Evolutionary conservation across 179 eudicot genomes (phyloP), one percentile per base, ranked within the genome.

Genomic region (Dionaea muscipula): DNA sequence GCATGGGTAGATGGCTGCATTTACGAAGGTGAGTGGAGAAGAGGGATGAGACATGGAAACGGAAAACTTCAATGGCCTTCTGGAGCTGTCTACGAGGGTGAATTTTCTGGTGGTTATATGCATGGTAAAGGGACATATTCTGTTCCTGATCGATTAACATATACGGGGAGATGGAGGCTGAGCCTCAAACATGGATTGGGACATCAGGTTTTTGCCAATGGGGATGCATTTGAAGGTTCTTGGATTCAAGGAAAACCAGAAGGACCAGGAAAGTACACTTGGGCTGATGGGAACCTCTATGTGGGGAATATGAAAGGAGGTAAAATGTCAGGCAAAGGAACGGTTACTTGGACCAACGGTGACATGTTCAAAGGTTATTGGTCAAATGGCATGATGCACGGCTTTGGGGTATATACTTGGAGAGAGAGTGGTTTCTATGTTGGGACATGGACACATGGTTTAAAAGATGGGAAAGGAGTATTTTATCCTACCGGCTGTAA

Each of bases 381-480:
- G 95, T 70, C 73, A 51, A 69, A 90, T 60, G 89, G 90, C 33
- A 71, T 78, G 82, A 90, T 90, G 82, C 85, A 90, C 63, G 97
- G 97, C 0, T 76, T 90, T 66, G 97, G 95, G 45, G 82, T 82
- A 23, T 90, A 83, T 58, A 82, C 91, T 26, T 91, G 98, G 98
- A 70, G 55, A 36, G 90, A 84, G 67, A 95, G 95, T 25, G 85
- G 94, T 37, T 82, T 79, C 68, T 90, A 86, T 75, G 81, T 90
- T 37, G 97, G 97, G 51, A 90, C 85, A 50, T 90, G 97, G 97
- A 90, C 97, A 0, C 66, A 81, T 22, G 94, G 97, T n/a, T 68
- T 90, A 50, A 90, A 90, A 68, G 97, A 90, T 31, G 97, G 97
- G 46, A 86, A 90, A 70, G 97, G 97, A 53, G 68, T 89, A 5